phyloP scores from a whole-genome alignment of 176 grass and related monocot genomes.

The Oryza meyeriana region DNA sequence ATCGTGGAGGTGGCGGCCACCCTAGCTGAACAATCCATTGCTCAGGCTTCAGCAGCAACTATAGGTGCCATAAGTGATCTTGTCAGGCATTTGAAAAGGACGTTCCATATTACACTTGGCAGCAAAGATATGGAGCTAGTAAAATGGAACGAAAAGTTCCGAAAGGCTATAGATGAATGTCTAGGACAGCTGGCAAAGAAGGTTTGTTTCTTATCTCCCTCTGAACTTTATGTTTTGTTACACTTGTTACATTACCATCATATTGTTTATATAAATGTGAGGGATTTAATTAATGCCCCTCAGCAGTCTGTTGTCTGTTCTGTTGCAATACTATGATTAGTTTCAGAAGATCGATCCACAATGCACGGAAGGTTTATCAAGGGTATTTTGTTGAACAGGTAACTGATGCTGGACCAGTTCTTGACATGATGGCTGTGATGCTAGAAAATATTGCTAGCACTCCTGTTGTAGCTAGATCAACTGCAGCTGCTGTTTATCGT shows the following conservation, averaged over 20 bases:
- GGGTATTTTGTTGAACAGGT: conserved; percentile 60
- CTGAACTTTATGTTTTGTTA: conserved; percentile 20
- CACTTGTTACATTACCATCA: conserved; percentile 3
- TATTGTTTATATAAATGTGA: conserved; percentile 16
- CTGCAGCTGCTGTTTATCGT: conserved; percentile 87
- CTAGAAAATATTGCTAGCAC: conserved; percentile 84
- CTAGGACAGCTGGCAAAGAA: conserved; percentile 90
- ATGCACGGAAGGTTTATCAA: conserved; percentile 27
- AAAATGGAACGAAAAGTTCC: conserved; percentile 79
- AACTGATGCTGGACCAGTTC: conserved; percentile 94
- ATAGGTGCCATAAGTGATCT: conserved; percentile 97
- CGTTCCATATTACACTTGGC: conserved; percentile 80
- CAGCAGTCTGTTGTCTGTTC: background rate
- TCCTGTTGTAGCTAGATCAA: conserved; percentile 79
- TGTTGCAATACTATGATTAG: conserved; percentile 9
- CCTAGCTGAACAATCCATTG: conserved; percentile 80
- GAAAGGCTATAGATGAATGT: conserved; percentile 77
- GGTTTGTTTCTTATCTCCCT: conserved; percentile 49
- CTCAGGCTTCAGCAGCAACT: conserved; percentile 70
- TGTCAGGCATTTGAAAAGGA: conserved; percentile 92
- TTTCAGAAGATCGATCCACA: background rate
- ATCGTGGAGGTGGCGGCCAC: conserved; percentile 78
- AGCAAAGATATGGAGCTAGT: conserved; percentile 63
- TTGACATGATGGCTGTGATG: conserved; percentile 99
- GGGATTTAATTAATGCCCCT: conserved; percentile 15